Conservation (phyloP, 2,329 filamentous ascomycete species). For the Akanthomyces uredinophilus region DNA sequence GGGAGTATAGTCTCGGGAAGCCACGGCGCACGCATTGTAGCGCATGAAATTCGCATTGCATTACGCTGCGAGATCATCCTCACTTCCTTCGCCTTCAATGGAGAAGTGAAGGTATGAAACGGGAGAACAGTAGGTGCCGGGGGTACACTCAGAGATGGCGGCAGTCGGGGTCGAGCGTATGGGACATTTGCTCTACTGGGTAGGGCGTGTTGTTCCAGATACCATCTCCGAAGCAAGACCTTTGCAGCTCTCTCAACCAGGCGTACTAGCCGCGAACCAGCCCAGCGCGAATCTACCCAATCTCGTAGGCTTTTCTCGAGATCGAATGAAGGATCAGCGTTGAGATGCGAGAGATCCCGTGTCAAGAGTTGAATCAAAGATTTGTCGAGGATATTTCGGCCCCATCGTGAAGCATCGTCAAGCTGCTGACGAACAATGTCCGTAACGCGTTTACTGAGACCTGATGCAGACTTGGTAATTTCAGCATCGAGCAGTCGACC, state of each 20-base stretch:
- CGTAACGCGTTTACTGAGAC: conserved; percentile 85
- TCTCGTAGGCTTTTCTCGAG: conserved; percentile 37
- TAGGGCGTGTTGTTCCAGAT: conserved; percentile 70
- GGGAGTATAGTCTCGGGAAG: conserved; percentile 73
- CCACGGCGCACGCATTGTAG: conserved; percentile 83
- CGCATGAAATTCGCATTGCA: conserved; percentile 85
- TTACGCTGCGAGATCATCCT: conserved; percentile 93
- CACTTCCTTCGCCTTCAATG: conserved; percentile 84
- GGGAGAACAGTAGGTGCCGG: conserved; percentile 90
- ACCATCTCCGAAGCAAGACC: conserved; percentile 77
- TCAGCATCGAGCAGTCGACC: conserved; percentile 77
- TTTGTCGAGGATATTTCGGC: conserved; percentile 61
- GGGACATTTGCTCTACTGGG: conserved; percentile 46
- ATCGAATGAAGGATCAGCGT: conserved; percentile 31
- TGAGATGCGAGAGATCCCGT: conserved; percentile 39
- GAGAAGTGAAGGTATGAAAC: conserved; percentile 97
- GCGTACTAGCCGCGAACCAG: conserved; percentile 79
- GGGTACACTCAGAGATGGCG: conserved; percentile 67
- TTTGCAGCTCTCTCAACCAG: conserved; percentile 81
- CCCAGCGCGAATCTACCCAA: conserved; percentile 76
- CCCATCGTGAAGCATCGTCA: conserved; percentile 81
- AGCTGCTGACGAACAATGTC: conserved; percentile 88
- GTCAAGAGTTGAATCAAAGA: conserved; percentile 46
- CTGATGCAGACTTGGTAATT: conserved; percentile 56
- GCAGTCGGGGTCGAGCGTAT: conserved; percentile 71